A percentile compares a stretch with the other conserved stretches of the same genome.
phyloP scores from a whole-genome alignment of 306 rosid genomes.

The Corylus avellana region DNA sequence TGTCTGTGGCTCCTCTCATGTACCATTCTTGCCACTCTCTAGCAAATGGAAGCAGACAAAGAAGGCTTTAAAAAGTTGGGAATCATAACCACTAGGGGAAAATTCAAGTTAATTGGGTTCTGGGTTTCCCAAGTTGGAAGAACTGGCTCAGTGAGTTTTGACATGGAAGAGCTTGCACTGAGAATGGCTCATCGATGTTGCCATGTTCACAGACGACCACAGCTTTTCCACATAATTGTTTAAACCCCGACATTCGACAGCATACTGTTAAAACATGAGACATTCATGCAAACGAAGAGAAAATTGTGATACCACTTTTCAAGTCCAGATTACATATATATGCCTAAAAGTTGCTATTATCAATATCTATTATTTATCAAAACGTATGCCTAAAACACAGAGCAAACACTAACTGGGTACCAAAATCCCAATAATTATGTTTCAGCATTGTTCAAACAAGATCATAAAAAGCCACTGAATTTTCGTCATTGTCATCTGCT shows the following conservation, averaged over 20 bases:
- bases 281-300: not conserved
- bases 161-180: too few species aligned
- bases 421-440: not conserved
- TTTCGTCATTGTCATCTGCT: slow-evolving; percentile 24
- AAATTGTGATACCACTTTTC: not conserved
- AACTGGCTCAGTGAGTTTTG: too few species aligned
- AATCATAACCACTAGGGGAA: too few species aligned
- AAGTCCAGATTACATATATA: not conserved
- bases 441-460: not conserved
- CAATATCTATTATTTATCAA: not conserved
- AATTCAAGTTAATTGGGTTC: too few species aligned
- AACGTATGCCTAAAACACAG: not conserved
- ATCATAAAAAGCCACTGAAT: not conserved
- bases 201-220: too few species aligned
- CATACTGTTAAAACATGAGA: not conserved
- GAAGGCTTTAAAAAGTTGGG: too few species aligned
- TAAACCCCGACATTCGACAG: not conserved
- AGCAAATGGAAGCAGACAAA: too few species aligned
- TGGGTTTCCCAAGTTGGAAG: too few species aligned
- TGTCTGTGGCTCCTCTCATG: too few species aligned
- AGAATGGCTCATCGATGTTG: too few species aligned
- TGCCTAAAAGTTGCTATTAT: slow-evolving; percentile 20
- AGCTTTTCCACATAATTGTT: not conserved
- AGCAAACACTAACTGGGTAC: not conserved
- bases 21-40: too few species aligned